A percentile compares a stretch with the other conserved stretches of the same genome.
These are phyloP conservation scores for Wickerhamomyces queroliae DNA, from an alignment of 805 yeast species.

Conservation along the genomic window DNA sequence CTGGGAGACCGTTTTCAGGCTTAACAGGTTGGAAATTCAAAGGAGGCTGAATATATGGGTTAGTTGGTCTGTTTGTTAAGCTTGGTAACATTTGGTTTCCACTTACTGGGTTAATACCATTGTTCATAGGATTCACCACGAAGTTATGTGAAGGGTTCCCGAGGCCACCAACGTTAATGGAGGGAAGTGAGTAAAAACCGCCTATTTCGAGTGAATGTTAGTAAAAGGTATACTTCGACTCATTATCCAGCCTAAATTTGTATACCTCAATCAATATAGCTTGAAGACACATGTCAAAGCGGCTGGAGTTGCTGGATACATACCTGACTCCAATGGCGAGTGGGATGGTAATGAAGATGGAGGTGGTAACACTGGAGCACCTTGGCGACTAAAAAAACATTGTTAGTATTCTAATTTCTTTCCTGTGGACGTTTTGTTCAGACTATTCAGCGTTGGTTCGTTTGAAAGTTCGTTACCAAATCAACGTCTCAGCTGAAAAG, in stretches of 20 bases:
- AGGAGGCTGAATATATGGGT: slow-evolving; percentile 7
- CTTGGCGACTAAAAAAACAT: slow-evolving; percentile 39
- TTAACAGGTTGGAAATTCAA: neutral
- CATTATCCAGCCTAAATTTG: neutral
- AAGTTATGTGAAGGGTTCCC: slow-evolving; percentile 12
- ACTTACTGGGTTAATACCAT: slow-evolving; percentile 11
- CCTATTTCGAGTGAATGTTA: slow-evolving; percentile 15
- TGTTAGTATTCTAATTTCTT: slow-evolving; percentile 9
- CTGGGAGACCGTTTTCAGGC: slow-evolving; percentile 1
- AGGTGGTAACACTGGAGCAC: slow-evolving; percentile 56
- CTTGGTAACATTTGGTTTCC: neutral
- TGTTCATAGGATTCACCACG: slow-evolving; percentile 13
- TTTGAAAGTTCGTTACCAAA: no score
- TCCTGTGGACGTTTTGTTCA: neutral
- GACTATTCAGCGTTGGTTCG: neutral
- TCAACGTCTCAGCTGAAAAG: no score
- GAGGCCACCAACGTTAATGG: slow-evolving; percentile 12
- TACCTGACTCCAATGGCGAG: slow-evolving; percentile 20
- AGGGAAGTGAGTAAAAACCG: slow-evolving; percentile 18
- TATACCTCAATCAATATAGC: neutral
- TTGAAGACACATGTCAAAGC: neutral
- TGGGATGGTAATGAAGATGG: slow-evolving; percentile 33
- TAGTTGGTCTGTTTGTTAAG: neutral
- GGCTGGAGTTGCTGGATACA: slow-evolving; percentile 4
- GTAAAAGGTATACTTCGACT: slow-evolving; percentile 2